Conservation (phyloP, 163 green algal species). For the Chlorella variabilis region DNA sequence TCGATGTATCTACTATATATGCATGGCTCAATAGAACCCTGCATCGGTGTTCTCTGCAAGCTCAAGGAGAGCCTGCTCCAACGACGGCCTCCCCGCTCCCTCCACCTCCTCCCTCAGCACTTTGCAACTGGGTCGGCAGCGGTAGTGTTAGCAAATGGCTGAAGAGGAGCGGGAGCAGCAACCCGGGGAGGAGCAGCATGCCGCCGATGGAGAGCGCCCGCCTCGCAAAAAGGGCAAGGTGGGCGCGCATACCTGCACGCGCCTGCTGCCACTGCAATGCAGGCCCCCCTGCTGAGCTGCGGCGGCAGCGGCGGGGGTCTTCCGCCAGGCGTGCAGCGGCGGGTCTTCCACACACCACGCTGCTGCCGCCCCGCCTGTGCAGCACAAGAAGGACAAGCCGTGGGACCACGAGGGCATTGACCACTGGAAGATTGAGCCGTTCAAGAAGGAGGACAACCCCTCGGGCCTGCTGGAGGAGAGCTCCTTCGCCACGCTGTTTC, state of each 20-base stretch:
- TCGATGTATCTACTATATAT: too few species aligned
- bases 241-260: background rate
- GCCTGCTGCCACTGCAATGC: too few species aligned
- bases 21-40: too few species aligned
- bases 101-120: too few species aligned
- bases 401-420: conserved; percentile 98
- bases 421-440: conserved; percentile 88
- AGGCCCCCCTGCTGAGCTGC: too few species aligned
- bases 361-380: conserved; percentile 21
- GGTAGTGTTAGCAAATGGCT: too few species aligned
- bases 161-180: background rate
- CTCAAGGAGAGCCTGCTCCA: too few species aligned
- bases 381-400: conserved; percentile 94
- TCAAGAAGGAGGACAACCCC: conserved; percentile 95
- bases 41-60: too few species aligned
- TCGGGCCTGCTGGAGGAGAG: conserved; percentile 94
- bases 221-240: conserved; percentile 40
- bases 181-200: background rate
- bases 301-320: too few species aligned
- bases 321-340: background rate
- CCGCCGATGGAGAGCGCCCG: conserved; percentile 14
- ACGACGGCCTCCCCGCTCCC: too few species aligned
- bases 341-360: too few species aligned
- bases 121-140: too few species aligned
- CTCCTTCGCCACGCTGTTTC: conserved; percentile 98